Evolutionary conservation across 2,329 filamentous ascomycete species (phyloP).

Genomic region (Dendryphion nanum): DNA sequence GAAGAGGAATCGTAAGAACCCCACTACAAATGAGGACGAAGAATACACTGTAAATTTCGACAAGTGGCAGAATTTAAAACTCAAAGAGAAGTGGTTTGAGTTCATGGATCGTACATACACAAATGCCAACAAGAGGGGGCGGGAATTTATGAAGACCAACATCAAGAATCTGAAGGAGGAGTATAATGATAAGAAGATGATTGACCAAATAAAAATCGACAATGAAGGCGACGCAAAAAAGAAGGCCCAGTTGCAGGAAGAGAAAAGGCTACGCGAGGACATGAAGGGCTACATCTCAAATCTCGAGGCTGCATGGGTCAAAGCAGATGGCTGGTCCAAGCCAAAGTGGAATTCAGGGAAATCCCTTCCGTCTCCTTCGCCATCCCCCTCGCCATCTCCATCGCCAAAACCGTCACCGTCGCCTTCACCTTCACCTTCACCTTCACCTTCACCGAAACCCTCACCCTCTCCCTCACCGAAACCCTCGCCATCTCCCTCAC

Average conservation of each 20-base stretch:
- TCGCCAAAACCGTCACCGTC: too few species aligned
- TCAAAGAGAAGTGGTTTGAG: constrained; percentile 5
- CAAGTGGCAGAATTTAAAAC: constrained; percentile 1
- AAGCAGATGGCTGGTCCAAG: constrained; percentile 5
- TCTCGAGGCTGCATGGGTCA: constrained; percentile 2
- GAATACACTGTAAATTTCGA: constrained; percentile 3
- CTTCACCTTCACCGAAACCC: too few species aligned
- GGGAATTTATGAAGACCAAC: constrained; percentile 2
- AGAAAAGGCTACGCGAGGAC: constrained; percentile 4
- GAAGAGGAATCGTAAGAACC: not conserved
- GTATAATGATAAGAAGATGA: constrained; percentile 2
- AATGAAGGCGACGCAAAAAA: constrained; percentile 3
- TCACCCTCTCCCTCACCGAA: too few species aligned
- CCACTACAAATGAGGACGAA: not conserved
- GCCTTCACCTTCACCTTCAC: too few species aligned
- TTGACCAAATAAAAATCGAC: constrained; percentile 1
- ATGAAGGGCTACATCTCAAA: constrained; percentile 5
- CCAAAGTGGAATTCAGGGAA: constrained; percentile 5
- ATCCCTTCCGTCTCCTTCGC: too few species aligned
- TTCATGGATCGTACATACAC: constrained; percentile 2
- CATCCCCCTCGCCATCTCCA: too few species aligned
- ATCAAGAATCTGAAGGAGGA: constrained; percentile 2
- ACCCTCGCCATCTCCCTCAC: too few species aligned
- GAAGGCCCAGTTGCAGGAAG: not conserved
- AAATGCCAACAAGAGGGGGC: constrained; percentile 1